Base-by-base conservation (phyloP, 768 basidiomycete genomes). In the Kwoniella newhampshirensis region DNA sequence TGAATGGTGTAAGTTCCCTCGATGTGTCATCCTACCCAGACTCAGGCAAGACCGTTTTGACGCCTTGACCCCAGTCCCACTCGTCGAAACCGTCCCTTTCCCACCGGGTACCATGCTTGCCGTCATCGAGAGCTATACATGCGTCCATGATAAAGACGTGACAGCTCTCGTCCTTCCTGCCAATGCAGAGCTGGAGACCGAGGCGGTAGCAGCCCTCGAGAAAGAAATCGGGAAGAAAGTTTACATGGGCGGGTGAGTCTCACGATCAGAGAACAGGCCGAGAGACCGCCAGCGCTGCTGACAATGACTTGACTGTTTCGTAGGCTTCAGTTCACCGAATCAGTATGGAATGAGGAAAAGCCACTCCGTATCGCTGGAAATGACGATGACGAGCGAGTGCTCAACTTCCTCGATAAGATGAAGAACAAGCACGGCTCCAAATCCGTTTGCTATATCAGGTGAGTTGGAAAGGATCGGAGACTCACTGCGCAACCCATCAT, bases 241-340 rank as follows among this genome's bases (percentile, higher is more conserved):
- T 21, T 44, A 58, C 20, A 60, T 57, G 58, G 46, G 42, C n/a
- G 63, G 67, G 67, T 65, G 47, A 51, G 67, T 62, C n/a, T 7
- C 7, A 13, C 9, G 32, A 23, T 43, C 32, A 18, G 9, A 28
- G 18, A 8, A 11, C 28, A 17, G n/a, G 18, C 35, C 17, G 11
- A 7, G 20, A 2, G 12, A 25, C 17, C 28, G 21, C 17, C 30
- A 5, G 11, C 12, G 26, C 32, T 1, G 23, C n/a, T 45, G 17
- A 39, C 51, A 47, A 15, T 20, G 41, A 18, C 25, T 5, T 32
- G 32, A 6, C 27, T 49, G 58, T 17, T 5, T 51, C 0, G 17
- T 21, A 58, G 56, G 15, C 56, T 48, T 44, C 67, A 66, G 36
- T 69, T 63, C 37, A 56, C 64, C 18, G 49, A 63, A 18, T 13